These are phyloP conservation scores for Zalaria sp. DNA, from an alignment of 2,329 filamentous ascomycete species.

Conservation along the genomic window DNA sequence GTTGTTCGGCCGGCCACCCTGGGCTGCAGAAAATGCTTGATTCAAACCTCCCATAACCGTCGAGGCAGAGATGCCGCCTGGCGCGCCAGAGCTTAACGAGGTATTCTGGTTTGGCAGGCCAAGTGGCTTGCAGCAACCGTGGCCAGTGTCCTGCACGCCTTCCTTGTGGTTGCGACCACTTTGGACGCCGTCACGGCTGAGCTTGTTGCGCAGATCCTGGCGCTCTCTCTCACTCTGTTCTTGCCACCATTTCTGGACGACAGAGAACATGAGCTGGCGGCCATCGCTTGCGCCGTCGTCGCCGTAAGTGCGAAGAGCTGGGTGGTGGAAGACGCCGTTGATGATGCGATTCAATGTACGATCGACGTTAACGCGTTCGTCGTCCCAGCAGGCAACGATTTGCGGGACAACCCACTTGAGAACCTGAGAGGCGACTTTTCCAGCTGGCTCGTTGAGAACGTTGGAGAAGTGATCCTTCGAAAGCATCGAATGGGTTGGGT, in stretches of 20 bases:
- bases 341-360: slow-evolving; percentile 59
- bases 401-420: slow-evolving; percentile 81
- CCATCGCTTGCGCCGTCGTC: slow-evolving; percentile 56
- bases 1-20: slow-evolving; percentile 2
- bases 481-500: slow-evolving; percentile 91
- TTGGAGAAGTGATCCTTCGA: slow-evolving; percentile 94
- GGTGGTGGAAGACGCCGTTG: slow-evolving; percentile 74
- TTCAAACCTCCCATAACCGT: slow-evolving; percentile 20
- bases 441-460: slow-evolving; percentile 74
- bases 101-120: slow-evolving; percentile 54
- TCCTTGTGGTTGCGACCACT: slow-evolving; percentile 75
- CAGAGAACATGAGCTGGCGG: slow-evolving; percentile 62
- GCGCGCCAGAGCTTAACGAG: slow-evolving; percentile 27
- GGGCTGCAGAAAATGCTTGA: slow-evolving; percentile 11
- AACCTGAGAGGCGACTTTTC: slow-evolving; percentile 64
- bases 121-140: slow-evolving; percentile 71
- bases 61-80: slow-evolving; percentile 19
- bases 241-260: slow-evolving; percentile 72
- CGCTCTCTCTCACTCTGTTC: slow-evolving; percentile 48
- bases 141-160: slow-evolving; percentile 68
- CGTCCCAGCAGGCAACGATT: slow-evolving; percentile 75
- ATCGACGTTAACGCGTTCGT: slow-evolving; percentile 55
- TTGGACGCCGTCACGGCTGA: slow-evolving; percentile 65
- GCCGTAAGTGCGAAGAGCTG: slow-evolving; percentile 47
- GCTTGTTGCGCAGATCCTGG: slow-evolving; percentile 55